Conservation (phyloP, 495 filamentous ascomycete species). For the Penicillium samsonianum region DNA sequence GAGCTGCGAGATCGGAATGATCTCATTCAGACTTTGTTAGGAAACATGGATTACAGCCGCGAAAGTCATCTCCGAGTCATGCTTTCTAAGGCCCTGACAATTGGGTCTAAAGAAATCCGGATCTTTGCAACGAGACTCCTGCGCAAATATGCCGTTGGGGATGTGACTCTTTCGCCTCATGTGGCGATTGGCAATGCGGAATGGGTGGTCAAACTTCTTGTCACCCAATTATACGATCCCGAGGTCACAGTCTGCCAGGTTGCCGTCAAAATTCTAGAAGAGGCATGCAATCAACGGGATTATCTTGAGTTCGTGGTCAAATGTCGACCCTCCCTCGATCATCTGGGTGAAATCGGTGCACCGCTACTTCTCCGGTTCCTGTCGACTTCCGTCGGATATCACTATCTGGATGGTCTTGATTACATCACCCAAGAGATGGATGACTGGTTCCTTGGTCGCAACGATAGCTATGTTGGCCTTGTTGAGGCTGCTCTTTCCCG, state of each 20-base stretch:
- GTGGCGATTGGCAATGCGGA: conserved; percentile 59
- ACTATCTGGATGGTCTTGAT: conserved; percentile 94
- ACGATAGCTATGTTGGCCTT: conserved; percentile 91
- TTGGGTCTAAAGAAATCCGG: conserved; percentile 85
- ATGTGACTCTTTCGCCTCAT: conserved; percentile 33
- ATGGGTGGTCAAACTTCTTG: conserved; percentile 93
- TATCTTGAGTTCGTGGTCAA: conserved; percentile 94
- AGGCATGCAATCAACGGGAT: conserved; percentile 88
- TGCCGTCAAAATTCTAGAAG: conserved; percentile 94
- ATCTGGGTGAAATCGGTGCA: conserved; percentile 95
- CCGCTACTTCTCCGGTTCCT: conserved; percentile 90
- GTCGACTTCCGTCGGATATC: conserved; percentile 93
- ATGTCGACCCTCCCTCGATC: conserved; percentile 92
- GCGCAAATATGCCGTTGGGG: conserved; percentile 71
- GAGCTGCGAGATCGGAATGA: conserved; percentile 89
- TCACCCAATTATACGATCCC: conserved; percentile 97
- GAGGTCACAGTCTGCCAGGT: conserved; percentile 95
- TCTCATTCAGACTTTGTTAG: conserved; percentile 79
- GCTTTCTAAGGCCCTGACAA: conserved; percentile 87
- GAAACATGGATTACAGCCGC: conserved; percentile 87
- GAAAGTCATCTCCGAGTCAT: conserved; percentile 90
- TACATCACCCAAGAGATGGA: conserved; percentile 99
- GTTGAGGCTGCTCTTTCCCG: conserved; percentile 94
- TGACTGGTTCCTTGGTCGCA: conserved; percentile 96
- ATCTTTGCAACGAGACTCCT: conserved; percentile 83